Percentiles rank a stretch among this genome's conserved stretches.
Evolutionary conservation across 1,284 basidiomycete genomes (phyloP).

Genomic region (Gomphus bonarii): DNA sequence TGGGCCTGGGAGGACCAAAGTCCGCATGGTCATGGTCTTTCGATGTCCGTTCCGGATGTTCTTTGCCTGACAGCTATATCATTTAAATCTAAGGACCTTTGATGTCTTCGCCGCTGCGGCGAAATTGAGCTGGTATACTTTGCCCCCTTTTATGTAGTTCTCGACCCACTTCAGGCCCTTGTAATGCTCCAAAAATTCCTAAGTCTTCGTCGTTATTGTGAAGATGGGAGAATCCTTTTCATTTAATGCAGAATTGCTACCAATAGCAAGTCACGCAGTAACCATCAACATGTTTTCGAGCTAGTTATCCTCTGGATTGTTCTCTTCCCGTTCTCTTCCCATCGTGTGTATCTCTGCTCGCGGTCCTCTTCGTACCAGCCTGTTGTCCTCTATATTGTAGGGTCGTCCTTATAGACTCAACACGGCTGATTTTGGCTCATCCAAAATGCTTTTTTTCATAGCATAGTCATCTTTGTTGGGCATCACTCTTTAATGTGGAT

Average conservation of each 20-base stretch:
- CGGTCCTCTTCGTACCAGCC: constrained; percentile 60
- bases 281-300: constrained; percentile 54
- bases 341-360: constrained; percentile 76
- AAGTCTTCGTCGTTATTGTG: constrained; percentile 97
- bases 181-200: constrained; percentile 90
- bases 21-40: too few species aligned
- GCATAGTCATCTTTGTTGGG: too few species aligned
- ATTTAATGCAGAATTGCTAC: constrained; percentile 92
- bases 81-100: constrained; percentile 85
- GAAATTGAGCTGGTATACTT: constrained; percentile 64
- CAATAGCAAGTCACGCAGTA: constrained; percentile 6
- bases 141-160: constrained; percentile 93
- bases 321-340: constrained; percentile 70
- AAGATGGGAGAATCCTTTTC: constrained; percentile 89
- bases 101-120: constrained; percentile 72
- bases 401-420: constrained; percentile 67
- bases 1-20: too few species aligned
- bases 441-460: too few species aligned
- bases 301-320: constrained; percentile 73
- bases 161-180: constrained; percentile 94
- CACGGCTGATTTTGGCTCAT: too few species aligned
- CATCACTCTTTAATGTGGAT: too few species aligned
- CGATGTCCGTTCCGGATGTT: too few species aligned
- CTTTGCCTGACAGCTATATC: too few species aligned
- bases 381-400: constrained; percentile 35